A percentile compares a stretch with the other conserved stretches of the same genome.
Evolutionary conservation across 2,329 filamentous ascomycete species (phyloP).

Genomic region (Colletotrichum sp.): DNA sequence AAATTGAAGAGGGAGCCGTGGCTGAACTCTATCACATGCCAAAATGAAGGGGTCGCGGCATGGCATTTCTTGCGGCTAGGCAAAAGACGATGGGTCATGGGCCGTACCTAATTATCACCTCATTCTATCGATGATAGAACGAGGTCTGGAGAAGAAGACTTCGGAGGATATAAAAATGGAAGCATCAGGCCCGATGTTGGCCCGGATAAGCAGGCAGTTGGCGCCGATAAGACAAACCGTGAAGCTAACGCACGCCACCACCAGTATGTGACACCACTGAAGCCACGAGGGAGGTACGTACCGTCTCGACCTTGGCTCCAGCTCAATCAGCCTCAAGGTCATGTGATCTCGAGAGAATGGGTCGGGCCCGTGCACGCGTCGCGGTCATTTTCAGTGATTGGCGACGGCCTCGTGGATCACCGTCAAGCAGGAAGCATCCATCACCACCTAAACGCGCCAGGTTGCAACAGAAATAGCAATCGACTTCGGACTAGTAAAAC

Average conservation of each 20-base stretch:
- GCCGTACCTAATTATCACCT: constrained; percentile 6
- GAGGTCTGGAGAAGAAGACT: not conserved
- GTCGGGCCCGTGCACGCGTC: constrained; percentile 14
- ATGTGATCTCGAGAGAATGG: constrained; percentile 1
- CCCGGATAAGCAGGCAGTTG: constrained; percentile 6
- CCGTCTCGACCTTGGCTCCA: not conserved
- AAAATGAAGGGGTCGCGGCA: not conserved
- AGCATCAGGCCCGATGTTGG: not conserved
- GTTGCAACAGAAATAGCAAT: not conserved
- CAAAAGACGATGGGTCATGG: not conserved
- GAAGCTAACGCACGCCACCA: not conserved
- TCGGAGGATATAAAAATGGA: not conserved
- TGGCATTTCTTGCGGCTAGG: not conserved
- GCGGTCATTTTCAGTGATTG: constrained; percentile 15
- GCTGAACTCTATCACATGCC: constrained; percentile 23
- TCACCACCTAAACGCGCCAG: not conserved
- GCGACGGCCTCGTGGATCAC: not conserved
- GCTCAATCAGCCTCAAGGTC: not conserved
- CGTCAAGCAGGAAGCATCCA: not conserved
- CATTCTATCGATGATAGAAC: not conserved
- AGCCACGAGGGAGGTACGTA: not conserved
- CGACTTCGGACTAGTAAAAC: not conserved
- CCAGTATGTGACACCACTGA: not conserved
- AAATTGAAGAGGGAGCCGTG: constrained; percentile 18
- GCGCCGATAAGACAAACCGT: not conserved